A percentile compares a stretch with the other conserved stretches of the same genome.
Evolutionary conservation across 2,329 filamentous ascomycete species (phyloP).

Genomic region (Orbilia blumenaviensis): DNA sequence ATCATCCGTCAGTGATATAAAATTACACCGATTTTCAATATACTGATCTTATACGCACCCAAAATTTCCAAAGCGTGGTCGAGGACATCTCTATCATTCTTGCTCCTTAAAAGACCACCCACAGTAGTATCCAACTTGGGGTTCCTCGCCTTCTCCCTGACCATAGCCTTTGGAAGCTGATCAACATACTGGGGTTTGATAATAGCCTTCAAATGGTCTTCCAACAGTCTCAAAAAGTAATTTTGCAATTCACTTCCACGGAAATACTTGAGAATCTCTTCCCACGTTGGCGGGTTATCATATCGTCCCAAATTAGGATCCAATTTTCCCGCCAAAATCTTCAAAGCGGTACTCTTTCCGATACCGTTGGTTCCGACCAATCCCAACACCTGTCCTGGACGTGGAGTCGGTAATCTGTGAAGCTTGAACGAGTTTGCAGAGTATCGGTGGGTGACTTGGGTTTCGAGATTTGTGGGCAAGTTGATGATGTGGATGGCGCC

Average conservation of each 20-base stretch:
- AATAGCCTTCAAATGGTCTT: conserved; percentile 96
- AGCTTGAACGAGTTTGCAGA: conserved; percentile 99
- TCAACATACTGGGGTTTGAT: conserved; percentile 99
- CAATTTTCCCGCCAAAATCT: conserved; percentile 97
- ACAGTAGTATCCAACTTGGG: conserved; percentile 66
- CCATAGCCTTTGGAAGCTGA: conserved; percentile 90
- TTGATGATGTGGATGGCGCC: conserved; percentile 98
- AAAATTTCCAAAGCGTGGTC: conserved; percentile 83
- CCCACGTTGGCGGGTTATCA: conserved; percentile 98
- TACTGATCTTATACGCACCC: conserved; percentile 61
- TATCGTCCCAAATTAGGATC: conserved; percentile 96
- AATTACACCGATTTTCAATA: conserved; percentile 1
- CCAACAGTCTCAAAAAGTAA: conserved; percentile 98
- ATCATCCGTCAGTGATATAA: conserved; percentile 10
- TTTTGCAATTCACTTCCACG: conserved; percentile 97
- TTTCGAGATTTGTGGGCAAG: conserved; percentile 98
- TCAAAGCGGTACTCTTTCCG: conserved; percentile 98
- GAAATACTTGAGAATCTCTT: conserved; percentile 98
- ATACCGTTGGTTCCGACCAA: conserved; percentile 99
- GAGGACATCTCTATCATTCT: conserved; percentile 79
- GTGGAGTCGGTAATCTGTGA: conserved; percentile 92
- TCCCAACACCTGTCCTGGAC: conserved; percentile 93
- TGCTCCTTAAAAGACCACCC: conserved; percentile 77
- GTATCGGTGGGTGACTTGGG: conserved; percentile 97
- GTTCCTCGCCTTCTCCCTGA: conserved; percentile 74